Conservation (phyloP, 2,329 filamentous ascomycete genomes). For the Ceratocystis cubensis region DNA sequence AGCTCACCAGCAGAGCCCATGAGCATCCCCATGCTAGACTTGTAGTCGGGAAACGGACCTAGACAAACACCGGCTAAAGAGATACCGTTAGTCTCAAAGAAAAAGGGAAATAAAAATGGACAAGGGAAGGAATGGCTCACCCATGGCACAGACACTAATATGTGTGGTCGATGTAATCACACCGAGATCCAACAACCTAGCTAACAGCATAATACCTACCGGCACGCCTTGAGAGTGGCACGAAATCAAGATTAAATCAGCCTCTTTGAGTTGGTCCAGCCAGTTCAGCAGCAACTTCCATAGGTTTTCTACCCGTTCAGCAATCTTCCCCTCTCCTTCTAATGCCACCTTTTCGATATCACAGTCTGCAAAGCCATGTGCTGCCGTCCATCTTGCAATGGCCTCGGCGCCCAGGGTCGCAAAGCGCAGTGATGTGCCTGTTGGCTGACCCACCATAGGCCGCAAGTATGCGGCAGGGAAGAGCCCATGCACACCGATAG, state of each 20-base stretch:
- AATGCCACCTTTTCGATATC: conserved; percentile 89
- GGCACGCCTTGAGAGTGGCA: conserved; percentile 95
- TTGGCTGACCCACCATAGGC: conserved; percentile 87
- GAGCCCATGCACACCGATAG: conserved; percentile 88
- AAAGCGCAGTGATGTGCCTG: conserved; percentile 87
- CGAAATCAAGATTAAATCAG: conserved; percentile 82
- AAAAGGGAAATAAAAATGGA: conserved; percentile 1
- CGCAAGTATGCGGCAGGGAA: conserved; percentile 80
- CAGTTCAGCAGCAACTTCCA: conserved; percentile 93
- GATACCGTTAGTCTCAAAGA: background rate
- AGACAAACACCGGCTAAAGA: conserved; percentile 69
- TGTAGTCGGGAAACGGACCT: conserved; percentile 85
- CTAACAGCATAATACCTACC: conserved; percentile 80
- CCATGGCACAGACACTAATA: conserved; percentile 75
- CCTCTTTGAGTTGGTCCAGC: conserved; percentile 77
- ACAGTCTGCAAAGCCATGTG: conserved; percentile 57
- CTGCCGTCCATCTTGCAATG: conserved; percentile 70
- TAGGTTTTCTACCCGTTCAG: conserved; percentile 75
- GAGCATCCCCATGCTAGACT: conserved; percentile 70
- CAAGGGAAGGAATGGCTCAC: conserved; percentile 27
- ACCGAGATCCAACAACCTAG: conserved; percentile 82
- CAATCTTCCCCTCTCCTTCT: conserved; percentile 87
- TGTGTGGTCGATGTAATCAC: conserved; percentile 57
- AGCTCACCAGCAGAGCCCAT: conserved; percentile 87
- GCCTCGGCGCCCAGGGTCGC: conserved; percentile 74